These are phyloP conservation scores for Calonectria montana DNA, from an alignment of 2,329 filamentous ascomycete species.

Conservation along the genomic window DNA sequence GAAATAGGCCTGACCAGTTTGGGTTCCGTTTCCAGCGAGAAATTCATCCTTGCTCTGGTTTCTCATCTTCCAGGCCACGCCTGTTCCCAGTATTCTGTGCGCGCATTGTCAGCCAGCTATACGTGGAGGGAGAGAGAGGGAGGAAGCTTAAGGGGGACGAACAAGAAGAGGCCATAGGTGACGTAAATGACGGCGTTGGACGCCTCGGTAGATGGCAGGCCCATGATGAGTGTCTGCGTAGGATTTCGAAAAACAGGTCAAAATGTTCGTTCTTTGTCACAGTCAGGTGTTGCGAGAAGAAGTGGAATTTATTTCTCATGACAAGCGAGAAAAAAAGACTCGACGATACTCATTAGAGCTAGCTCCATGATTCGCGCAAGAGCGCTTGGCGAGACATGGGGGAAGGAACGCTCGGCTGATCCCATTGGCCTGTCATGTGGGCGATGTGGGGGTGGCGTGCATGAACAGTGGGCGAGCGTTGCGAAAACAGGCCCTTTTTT, in stretches of 20 bases:
- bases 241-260: not conserved
- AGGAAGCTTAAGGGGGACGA: conserved; percentile 42
- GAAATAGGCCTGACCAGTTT: conserved; percentile 74
- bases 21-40: conserved; percentile 81
- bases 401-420: not conserved
- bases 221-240: conserved; percentile 63
- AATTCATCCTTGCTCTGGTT: conserved; percentile 77
- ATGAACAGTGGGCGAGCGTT: not conserved
- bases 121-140: not conserved
- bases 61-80: conserved; percentile 67
- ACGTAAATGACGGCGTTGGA: conserved; percentile 88
- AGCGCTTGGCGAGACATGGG: not conserved
- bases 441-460: not conserved
- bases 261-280: not conserved
- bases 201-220: conserved; percentile 78
- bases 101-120: conserved; percentile 28
- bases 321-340: not conserved
- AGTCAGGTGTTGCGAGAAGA: not conserved
- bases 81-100: conserved; percentile 72
- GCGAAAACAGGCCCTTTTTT: too few species aligned
- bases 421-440: not conserved
- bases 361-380: not conserved
- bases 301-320: not conserved
- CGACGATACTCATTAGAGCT: not conserved
- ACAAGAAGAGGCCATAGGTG: conserved; percentile 84